Evolutionary conservation across 2,329 filamentous ascomycete genomes (phyloP).

Genomic region (Graphilbum sp.): DNA sequence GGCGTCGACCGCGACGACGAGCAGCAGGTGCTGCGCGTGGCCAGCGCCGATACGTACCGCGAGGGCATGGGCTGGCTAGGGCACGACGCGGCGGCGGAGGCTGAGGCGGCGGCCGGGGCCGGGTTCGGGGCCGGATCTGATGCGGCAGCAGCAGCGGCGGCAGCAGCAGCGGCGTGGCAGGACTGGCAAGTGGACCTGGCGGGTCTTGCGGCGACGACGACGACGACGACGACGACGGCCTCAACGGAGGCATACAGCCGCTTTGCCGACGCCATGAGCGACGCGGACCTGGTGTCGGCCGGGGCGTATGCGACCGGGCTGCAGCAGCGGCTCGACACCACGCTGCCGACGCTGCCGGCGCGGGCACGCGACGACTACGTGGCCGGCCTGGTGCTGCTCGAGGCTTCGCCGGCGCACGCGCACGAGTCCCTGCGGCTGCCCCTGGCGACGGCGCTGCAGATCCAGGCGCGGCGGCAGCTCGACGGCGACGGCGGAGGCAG

Average conservation of each 20-base stretch:
- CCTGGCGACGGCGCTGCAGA: slow-evolving; percentile 18
- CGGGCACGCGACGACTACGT: slow-evolving; percentile 34
- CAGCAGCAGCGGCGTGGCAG: slow-evolving; percentile 48
- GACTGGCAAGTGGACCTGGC: slow-evolving; percentile 45
- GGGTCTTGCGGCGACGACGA: too few species aligned
- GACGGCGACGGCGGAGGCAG: background rate
- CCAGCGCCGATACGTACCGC: slow-evolving; percentile 17
- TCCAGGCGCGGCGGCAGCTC: slow-evolving; percentile 16
- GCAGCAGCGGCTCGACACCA: slow-evolving; percentile 43
- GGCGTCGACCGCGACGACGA: slow-evolving; percentile 52
- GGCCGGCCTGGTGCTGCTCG: slow-evolving; percentile 29
- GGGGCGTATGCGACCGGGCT: slow-evolving; percentile 24
- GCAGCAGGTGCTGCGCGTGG: slow-evolving; percentile 31
- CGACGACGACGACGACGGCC: too few species aligned
- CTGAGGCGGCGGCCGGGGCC: slow-evolving; percentile 48
- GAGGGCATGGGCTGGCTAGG: slow-evolving; percentile 43
- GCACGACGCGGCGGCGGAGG: slow-evolving; percentile 48
- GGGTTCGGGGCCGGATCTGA: slow-evolving; percentile 28
- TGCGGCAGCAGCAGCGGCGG: slow-evolving; percentile 32
- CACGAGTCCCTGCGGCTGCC: slow-evolving; percentile 13
- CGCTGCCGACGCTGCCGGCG: slow-evolving; percentile 36
- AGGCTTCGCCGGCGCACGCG: slow-evolving; percentile 20
- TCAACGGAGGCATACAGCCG: slow-evolving; percentile 32
- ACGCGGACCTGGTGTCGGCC: slow-evolving; percentile 43
- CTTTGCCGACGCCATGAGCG: slow-evolving; percentile 45